A percentile compares a stretch with the other conserved stretches of the same genome.
Evolutionary conservation across 176 grass and related monocot genomes (phyloP).

Genomic region (Tillandsia fasciculata): DNA sequence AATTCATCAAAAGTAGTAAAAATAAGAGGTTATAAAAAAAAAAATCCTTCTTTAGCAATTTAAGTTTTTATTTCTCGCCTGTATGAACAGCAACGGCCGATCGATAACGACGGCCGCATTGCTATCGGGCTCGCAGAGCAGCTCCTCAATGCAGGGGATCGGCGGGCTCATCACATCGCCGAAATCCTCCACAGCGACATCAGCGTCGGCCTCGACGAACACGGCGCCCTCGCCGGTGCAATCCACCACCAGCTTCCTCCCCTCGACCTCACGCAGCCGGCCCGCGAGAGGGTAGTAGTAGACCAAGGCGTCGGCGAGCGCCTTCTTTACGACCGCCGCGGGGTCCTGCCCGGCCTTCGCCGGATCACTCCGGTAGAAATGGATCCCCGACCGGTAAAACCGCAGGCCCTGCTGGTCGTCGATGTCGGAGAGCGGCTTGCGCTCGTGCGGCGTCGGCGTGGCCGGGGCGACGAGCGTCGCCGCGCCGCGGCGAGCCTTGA

Average conservation of each 20-base stretch:
- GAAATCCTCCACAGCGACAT: conserved; percentile 24
- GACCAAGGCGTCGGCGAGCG: conserved; percentile 31
- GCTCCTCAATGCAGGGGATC: conserved; percentile 31
- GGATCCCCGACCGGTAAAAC: neutral
- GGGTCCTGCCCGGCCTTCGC: conserved; percentile 6
- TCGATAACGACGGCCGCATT: conserved; percentile 8
- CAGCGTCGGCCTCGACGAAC: conserved; percentile 54
- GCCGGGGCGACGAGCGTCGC: conserved; percentile 25
- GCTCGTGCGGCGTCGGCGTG: conserved; percentile 16
- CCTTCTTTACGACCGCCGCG: conserved; percentile 6
- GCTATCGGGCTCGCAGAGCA: conserved; percentile 19
- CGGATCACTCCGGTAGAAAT: conserved; percentile 21
- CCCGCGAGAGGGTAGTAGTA: conserved; percentile 47
- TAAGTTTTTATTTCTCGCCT: conserved; percentile 10
- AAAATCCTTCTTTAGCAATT: neutral
- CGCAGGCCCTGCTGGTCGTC: conserved; percentile 42
- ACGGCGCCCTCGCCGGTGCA: conserved; percentile 34
- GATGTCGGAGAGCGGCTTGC: conserved; percentile 47
- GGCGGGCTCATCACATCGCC: conserved; percentile 18
- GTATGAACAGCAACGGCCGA: conserved; percentile 32
- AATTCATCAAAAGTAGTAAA: neutral
- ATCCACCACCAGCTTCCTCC: conserved; percentile 35
- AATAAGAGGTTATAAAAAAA: neutral
- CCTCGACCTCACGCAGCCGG: conserved; percentile 24
- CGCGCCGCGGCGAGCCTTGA: conserved; percentile 17